Conservation (phyloP, 140 eudicot genomes). For the Anethum foeniculum region DNA sequence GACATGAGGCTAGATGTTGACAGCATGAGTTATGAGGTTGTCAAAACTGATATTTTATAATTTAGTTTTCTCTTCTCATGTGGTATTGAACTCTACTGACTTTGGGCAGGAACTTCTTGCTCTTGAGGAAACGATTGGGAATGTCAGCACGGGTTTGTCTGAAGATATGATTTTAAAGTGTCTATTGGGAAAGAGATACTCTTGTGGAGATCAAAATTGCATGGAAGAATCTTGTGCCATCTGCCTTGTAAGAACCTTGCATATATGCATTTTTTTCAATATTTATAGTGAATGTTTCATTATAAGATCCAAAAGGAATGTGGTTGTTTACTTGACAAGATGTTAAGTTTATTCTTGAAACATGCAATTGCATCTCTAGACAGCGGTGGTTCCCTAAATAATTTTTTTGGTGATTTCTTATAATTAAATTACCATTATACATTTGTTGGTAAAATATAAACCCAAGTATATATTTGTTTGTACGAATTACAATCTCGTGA, state of each 20-base stretch:
- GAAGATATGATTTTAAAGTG: constrained; percentile 40
- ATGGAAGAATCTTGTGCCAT: constrained; percentile 36
- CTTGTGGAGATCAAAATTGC: constrained; percentile 12
- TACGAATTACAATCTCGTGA: neutral
- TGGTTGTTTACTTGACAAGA: neutral
- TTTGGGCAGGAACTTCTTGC: constrained; percentile 48
- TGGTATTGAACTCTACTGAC: neutral
- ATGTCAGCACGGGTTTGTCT: constrained; percentile 51
- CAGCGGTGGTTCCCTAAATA: neutral
- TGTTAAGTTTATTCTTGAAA: neutral
- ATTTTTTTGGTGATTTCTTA: neutral
- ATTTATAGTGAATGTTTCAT: neutral
- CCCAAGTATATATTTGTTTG: neutral
- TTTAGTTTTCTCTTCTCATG: neutral
- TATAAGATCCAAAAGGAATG: neutral
- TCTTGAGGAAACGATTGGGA: constrained; percentile 54
- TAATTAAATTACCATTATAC: neutral
- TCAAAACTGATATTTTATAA: neutral
- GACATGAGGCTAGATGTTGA: constrained; percentile 58
- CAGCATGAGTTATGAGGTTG: constrained; percentile 54
- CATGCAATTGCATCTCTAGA: neutral
- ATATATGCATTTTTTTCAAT: neutral
- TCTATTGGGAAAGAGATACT: constrained; percentile 25
- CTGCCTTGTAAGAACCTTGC: constrained; percentile 39
- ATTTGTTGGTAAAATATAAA: neutral